Percentiles rank a stretch among this genome's conserved stretches.
phyloP scores from a whole-genome alignment of 768 basidiomycete species.

The Coprinopsis cinerea region DNA sequence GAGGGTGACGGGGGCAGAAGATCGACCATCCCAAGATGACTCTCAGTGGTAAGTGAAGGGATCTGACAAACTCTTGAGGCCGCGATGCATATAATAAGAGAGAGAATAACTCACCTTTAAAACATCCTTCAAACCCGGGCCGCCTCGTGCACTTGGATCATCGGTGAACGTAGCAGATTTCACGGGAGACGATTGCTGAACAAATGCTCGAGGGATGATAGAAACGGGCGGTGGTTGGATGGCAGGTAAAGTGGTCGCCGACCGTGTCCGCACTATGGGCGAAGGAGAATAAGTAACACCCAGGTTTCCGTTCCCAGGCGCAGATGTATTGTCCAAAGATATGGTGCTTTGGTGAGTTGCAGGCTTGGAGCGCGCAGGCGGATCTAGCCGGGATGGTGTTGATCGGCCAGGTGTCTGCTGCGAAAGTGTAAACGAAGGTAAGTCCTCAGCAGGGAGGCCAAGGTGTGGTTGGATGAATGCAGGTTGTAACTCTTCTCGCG shows the following conservation, averaged over 20 bases:
- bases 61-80: no score
- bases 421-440: not conserved
- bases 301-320: not conserved
- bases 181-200: not conserved
- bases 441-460: slow-evolving; percentile 13
- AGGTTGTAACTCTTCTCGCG: not conserved
- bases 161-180: not conserved
- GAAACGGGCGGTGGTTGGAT: not conserved
- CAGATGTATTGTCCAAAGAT: slow-evolving; percentile 2
- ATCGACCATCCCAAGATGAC: slow-evolving; percentile 63
- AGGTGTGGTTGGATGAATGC: slow-evolving; percentile 16
- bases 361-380: not conserved
- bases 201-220: not conserved
- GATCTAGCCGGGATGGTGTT: slow-evolving; percentile 11
- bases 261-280: slow-evolving; percentile 10
- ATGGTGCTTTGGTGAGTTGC: slow-evolving; percentile 4
- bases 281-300: slow-evolving; percentile 9
- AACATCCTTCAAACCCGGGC: slow-evolving; percentile 67
- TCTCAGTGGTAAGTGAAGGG: slow-evolving; percentile 61
- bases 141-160: slow-evolving; percentile 23
- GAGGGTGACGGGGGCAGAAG: slow-evolving; percentile 73
- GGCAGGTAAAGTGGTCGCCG: slow-evolving; percentile 7
- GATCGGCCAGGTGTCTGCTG: slow-evolving; percentile 10
- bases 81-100: not conserved
- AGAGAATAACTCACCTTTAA: slow-evolving; percentile 45